Evolutionary conservation across 2,329 filamentous ascomycete species (phyloP), one percentile per base, ranked within the genome.

Genomic region (Ploettnerulaceae sp.): DNA sequence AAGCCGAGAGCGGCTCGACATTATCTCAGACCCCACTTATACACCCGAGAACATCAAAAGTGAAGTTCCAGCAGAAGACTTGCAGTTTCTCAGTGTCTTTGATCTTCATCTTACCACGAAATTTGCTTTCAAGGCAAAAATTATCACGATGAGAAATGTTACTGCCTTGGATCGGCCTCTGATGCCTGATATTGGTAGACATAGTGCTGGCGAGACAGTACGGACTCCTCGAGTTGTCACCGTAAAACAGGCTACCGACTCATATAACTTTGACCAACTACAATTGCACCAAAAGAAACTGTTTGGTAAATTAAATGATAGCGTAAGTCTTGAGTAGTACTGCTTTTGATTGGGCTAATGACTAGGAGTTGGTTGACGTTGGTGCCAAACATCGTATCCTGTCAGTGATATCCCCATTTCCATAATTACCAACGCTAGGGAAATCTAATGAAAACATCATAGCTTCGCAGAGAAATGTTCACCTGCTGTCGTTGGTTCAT

Each of bases 401-500:
- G 53, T 57, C 43, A 47, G 54, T 35, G n/a, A 7, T 14, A 4
- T 1, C 7, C n/a, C 17, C 5, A 14, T 15, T 12, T 9, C 12
- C 12, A 1, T 9, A 17, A n/a, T n/a, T 7, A 14, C 7, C 7
- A 35, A 12, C 24, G 8, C 11, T 11, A n/a, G 25, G 7, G 4
- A 20, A 15, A 9, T 21, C 9, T 4, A n/a, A 21, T 12, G 25
- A 39, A 17, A 45, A 15, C 9, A 3, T n/a, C 5, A 5, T 25
- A 57, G 55, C n/a, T 56, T 58, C 35, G 33, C 42, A 1, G 33
- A 56, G 31, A 54, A 49, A 33, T 55, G 48, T 22, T 52, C 40
- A n/a, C 52, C 52, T 14, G 37, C 34, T 6, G 26, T 58, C 8
- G 48, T 58, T 6, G 45, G 40, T 28, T 36, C 48, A 1, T 57